These are phyloP conservation scores for Eucalyptus virginea DNA, from an alignment of 345 rosid genomes.

Conservation along the genomic window DNA sequence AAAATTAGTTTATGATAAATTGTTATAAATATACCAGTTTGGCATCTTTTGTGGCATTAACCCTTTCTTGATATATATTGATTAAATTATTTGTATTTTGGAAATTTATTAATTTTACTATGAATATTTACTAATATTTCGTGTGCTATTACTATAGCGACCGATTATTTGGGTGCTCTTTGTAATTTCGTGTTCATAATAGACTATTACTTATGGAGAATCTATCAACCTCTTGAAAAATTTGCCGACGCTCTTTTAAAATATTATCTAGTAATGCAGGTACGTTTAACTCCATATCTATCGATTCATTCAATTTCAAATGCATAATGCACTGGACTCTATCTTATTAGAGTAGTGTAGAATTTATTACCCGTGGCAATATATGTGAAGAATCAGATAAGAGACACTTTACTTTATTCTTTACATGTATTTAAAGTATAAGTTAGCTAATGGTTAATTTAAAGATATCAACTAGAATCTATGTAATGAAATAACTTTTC, in stretches of 20 bases:
- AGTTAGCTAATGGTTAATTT: not conserved
- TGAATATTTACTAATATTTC: not conserved
- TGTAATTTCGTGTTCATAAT: not conserved
- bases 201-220: not conserved
- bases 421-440: not conserved
- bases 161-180: not conserved
- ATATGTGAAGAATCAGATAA: not conserved
- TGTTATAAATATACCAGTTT: fast-evolving
- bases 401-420: not conserved
- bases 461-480: not conserved
- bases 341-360: not conserved
- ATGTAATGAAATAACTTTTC: not conserved
- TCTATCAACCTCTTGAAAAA: not conserved
- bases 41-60: no score
- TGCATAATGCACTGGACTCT: not conserved
- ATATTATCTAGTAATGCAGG: not conserved
- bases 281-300: not conserved
- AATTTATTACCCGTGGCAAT: not conserved
- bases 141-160: not conserved
- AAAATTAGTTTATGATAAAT: no score
- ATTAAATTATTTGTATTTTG: not conserved
- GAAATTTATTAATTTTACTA: not conserved
- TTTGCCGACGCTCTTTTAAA: not conserved
- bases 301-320: not conserved
- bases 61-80: not conserved